Evolutionary conservation across 2,329 filamentous ascomycete species (phyloP), one percentile per base, ranked within the genome.

Genomic region (Colletotrichum chlorophyti): DNA sequence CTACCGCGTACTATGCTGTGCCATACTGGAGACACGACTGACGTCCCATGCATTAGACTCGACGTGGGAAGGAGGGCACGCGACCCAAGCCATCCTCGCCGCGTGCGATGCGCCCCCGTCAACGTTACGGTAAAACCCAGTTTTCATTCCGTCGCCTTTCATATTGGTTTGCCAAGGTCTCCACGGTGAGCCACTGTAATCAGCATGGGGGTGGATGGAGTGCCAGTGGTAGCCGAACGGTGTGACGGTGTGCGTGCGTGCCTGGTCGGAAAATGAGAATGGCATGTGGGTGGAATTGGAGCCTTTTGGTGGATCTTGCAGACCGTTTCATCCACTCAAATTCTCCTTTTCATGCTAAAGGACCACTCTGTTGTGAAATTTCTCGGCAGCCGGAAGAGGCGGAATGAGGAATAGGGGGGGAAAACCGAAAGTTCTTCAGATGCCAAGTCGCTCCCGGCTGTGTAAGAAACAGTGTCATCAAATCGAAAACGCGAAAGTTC

Each of bases 361-460:
- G 43, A 32, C 29, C 15, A 35, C 27, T 38, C 24, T 31, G 6
- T 17, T 27, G 26, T 32, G 21, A 4, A 12, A 38, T 34, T 50
- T 49, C 55, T 59, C 51, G 51, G 55, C 51, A 59, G 51, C 45
- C 57, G 57, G 57, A 59, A 59, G 31, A 29, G 34, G 29, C 57
- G 51, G 43, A 58, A 57, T 50, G 24, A 31, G 19, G 31, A 15
- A 27, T 51, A 55, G 43, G 43, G 43, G 50, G 4, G 1, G 11
- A 6, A n/a, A 23, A n/a, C n/a, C n/a, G n/a, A 11, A 21, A 17
- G 23, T 31, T 26, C 3, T n/a, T 42, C 43, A 26, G 19, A 14
- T n/a, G 38, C 43, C 55, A 50, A 55, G 50, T 45, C 55, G 17
- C 5, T 6, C 7, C 37, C 35, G 50, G n/a, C n/a, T n/a, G n/a